Percentiles rank a stretch among this genome's conserved stretches.
These are phyloP conservation scores for Oemleria cerasiformis DNA, from an alignment of 306 rosid species.

Conservation along the genomic window DNA sequence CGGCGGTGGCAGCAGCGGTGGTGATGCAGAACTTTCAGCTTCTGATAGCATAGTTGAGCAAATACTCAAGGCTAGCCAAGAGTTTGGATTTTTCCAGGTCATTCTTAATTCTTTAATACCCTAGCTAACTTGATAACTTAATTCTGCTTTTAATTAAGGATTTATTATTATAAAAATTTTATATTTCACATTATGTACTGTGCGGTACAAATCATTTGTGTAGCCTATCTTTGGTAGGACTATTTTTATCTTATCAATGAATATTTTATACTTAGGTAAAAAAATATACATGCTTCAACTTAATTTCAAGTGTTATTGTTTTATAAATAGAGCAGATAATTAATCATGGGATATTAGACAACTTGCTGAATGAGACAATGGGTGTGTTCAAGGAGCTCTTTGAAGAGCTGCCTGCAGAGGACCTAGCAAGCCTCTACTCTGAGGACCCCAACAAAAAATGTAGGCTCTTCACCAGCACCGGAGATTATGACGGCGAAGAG, in stretches of 20 bases:
- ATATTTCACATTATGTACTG: too few relatives aligned
- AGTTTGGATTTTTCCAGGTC: constrained; percentile 19
- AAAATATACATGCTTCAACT: too few relatives aligned
- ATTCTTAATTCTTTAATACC: too few relatives aligned
- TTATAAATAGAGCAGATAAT: neutral
- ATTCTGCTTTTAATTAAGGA: neutral
- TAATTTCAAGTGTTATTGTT: too few relatives aligned
- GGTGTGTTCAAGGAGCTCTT: constrained; percentile 20
- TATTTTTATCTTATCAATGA: too few relatives aligned
- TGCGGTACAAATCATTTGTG: too few relatives aligned
- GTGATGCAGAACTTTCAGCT: neutral
- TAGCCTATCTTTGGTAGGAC: too few relatives aligned
- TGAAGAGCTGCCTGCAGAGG: constrained; percentile 13
- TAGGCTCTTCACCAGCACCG: neutral
- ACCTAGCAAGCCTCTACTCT: neutral
- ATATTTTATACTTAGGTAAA: too few relatives aligned
- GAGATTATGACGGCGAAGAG: neutral
- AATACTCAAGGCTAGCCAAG: constrained; percentile 12
- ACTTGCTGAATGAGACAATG: constrained; percentile 6
- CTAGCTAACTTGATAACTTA: neutral
- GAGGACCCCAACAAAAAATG: neutral
- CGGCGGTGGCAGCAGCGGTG: too few relatives aligned
- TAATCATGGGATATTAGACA: constrained; percentile 17
- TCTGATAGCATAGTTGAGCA: neutral
- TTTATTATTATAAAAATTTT: neutral